Percentiles rank a stretch among this genome's conserved stretches.
Evolutionary conservation across 768 basidiomycete species (phyloP).

Genomic region (Rhizopogon salebrosus): DNA sequence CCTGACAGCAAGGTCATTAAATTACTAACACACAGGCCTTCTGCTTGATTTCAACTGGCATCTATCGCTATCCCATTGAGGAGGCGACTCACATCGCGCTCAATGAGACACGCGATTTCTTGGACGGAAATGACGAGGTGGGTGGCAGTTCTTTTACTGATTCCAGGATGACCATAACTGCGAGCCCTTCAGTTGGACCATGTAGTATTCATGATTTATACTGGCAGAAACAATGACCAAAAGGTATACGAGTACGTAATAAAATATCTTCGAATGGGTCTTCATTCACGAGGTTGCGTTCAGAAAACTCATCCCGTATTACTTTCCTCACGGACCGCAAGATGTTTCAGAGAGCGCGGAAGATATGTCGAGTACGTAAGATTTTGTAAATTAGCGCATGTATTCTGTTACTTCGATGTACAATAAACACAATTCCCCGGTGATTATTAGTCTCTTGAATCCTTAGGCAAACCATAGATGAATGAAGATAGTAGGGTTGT

Average conservation of each 20-base stretch:
- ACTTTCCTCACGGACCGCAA: constrained; percentile 42
- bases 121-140: constrained; percentile 50
- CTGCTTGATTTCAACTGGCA: constrained; percentile 72
- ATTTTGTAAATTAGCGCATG: neutral
- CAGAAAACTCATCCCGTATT: constrained; percentile 52
- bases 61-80: constrained; percentile 73
- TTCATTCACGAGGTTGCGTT: neutral
- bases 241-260: constrained; percentile 57
- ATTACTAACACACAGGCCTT: constrained; percentile 51
- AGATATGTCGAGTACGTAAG: neutral
- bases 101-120: constrained; percentile 47
- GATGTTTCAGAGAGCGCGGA: neutral
- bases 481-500: no score
- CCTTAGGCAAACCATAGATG: no score
- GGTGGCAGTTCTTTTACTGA: constrained; percentile 1
- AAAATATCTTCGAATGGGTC: neutral
- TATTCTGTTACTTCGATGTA: neutral
- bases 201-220: constrained; percentile 71
- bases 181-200: constrained; percentile 48
- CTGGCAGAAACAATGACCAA: constrained; percentile 48
- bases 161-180: neutral
- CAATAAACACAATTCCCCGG: neutral
- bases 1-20: neutral
- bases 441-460: no score
- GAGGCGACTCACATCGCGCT: constrained; percentile 73